Conservation (phyloP, 805 yeast species). For the Saturnispora kantuleensis region DNA sequence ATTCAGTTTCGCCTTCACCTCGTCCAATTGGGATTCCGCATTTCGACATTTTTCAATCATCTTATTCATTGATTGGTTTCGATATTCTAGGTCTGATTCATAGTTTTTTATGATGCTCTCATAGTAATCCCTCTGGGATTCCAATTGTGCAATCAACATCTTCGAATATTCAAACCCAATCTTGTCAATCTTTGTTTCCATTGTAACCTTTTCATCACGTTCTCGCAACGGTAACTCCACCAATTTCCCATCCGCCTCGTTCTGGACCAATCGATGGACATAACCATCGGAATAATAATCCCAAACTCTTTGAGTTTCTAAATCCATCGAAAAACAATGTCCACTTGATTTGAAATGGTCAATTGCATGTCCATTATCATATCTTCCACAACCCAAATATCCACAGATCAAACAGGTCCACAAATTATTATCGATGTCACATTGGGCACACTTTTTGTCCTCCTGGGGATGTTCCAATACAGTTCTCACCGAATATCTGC, state of each 20-base stretch:
- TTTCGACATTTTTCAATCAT: constrained; percentile 21
- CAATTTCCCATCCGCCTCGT: constrained; percentile 80
- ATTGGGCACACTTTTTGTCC: constrained; percentile 38
- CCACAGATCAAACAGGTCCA: constrained; percentile 93
- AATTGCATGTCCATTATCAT: constrained; percentile 77
- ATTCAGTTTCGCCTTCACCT: constrained; percentile 6
- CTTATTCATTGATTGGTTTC: constrained; percentile 11
- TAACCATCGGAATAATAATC: constrained; percentile 87
- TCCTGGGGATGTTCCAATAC: constrained; percentile 4
- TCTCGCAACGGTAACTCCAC: constrained; percentile 55
- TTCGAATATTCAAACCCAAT: constrained; percentile 73
- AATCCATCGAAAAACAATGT: constrained; percentile 89
- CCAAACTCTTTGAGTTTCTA: constrained; percentile 81
- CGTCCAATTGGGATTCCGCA: constrained; percentile 15
- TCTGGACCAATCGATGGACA: constrained; percentile 77
- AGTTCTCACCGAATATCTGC: constrained; percentile 55
- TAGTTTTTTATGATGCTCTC: constrained; percentile 40
- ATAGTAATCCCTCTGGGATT: constrained; percentile 77
- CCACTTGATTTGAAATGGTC: constrained; percentile 68
- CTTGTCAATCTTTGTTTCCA: constrained; percentile 40
- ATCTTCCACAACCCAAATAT: constrained; percentile 84
- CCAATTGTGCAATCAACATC: constrained; percentile 67
- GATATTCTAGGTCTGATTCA: constrained; percentile 12
- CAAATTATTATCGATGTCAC: constrained; percentile 50
- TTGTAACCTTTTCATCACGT: constrained; percentile 13